These are phyloP conservation scores for Candida tunisiensis DNA, from an alignment of 1,139 yeast genomes.

Conservation along the genomic window DNA sequence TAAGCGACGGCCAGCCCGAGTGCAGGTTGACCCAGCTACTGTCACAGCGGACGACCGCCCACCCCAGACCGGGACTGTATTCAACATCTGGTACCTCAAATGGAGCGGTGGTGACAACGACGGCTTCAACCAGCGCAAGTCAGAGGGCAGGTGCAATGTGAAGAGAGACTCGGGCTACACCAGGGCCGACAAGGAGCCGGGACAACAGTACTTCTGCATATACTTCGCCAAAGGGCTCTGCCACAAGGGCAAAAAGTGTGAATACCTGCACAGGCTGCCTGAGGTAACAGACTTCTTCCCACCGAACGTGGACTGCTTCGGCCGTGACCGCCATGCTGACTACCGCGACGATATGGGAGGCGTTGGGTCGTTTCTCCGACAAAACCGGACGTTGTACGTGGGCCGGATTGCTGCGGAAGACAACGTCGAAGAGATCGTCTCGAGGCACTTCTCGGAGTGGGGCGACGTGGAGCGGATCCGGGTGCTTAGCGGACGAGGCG, in stretches of 20 bases:
- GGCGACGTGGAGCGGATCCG: constrained; percentile 60
- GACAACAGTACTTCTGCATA: constrained; percentile 46
- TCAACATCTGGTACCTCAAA: constrained; percentile 76
- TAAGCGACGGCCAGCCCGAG: constrained; percentile 33
- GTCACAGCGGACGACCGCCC: constrained; percentile 50
- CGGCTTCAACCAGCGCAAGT: constrained; percentile 23
- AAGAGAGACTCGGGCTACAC: constrained; percentile 62
- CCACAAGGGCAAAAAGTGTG: constrained; percentile 57
- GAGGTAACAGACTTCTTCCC: constrained; percentile 28
- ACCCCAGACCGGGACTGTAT: constrained; percentile 64
- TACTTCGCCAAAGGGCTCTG: constrained; percentile 88
- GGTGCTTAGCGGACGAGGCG: constrained; percentile 42
- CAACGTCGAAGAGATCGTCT: constrained; percentile 26
- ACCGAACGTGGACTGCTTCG: constrained; percentile 77
- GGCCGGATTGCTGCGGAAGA: constrained; percentile 39
- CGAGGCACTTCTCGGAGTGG: constrained; percentile 48
- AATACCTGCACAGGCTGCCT: constrained; percentile 67
- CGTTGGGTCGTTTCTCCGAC: constrained; percentile 62
- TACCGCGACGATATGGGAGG: constrained; percentile 93
- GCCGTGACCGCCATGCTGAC: constrained; percentile 69
- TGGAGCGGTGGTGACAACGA: constrained; percentile 39
- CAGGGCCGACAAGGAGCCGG: constrained; percentile 35
- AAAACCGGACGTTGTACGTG: constrained; percentile 60
- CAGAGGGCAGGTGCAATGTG: constrained; percentile 40
- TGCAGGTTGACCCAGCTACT: constrained; percentile 55